Base-by-base conservation (phyloP, 345 rosid species). In the Clausena lansium region DNA sequence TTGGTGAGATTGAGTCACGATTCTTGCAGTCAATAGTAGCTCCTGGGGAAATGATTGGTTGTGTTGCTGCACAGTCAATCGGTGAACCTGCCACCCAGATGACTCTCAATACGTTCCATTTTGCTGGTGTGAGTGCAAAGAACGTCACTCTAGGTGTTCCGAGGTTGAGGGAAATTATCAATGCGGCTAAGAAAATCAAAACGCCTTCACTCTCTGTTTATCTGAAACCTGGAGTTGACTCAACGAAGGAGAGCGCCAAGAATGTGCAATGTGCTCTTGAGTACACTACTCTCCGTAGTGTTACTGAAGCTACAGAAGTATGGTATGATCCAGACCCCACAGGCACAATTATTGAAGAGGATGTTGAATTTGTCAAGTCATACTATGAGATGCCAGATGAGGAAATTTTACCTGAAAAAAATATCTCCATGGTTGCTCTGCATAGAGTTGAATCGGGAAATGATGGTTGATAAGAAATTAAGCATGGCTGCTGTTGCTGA, bases 61-160 rank as follows among this genome's bases (percentile, higher is more conserved):
- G 99, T 84, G 97, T 95, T 80, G 99, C 99, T 77, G 98, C 99
- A 62, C 99, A 95, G 78, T 95, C 98, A 27, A 95, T 95, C 81
- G 99, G 99, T 79, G 99, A 95, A 84, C 99, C 99, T 81, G 99
- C 99, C 60, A 95, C 99, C n/a, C 99, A 95, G 86, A 95, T 95
- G 99, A 95, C 99, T 73, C 92, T 95, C 20, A 95, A 95, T 80
- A 95, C 99, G 6, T 95, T 93, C 82, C 99, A 95, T 77, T 95
- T 91, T 73, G 99, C 99, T 87, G 99, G 99, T 91, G 99, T 95
- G 36, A 95, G 99, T 91, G 99, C 99, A 55, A 95, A 95, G 89
- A 95, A 95, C 73, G 99, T 95, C 39, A 95, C 99, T 70, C 97
- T 95, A 13, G 99, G 99, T 83, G 99, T 95, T 74, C 98, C 99